Evolutionary conservation across 1,139 yeast species (phyloP), one percentile per base, ranked within the genome.

Genomic region (Hansenula sp.): DNA sequence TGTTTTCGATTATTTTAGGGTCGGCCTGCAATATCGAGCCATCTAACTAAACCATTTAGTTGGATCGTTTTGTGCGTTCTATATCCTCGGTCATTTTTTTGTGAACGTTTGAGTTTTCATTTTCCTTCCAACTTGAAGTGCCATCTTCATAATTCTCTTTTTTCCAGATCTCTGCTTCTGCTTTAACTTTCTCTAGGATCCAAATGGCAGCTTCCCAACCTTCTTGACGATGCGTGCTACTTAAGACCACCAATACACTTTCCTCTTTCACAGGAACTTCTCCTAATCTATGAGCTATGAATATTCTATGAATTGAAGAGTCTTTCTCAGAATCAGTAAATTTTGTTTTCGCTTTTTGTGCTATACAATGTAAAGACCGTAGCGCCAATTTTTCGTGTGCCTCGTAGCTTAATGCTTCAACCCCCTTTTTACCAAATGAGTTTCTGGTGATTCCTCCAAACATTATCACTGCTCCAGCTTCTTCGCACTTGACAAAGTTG

Each of bases 401-500:
- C 41, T 73, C 77, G 50, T 73, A 73, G 24, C 67, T 54, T 18
- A 74, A 58, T 15, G 61, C 55, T 1, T 46, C 47, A 13, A 74
- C 79, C 8, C 47, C 53, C 42, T 70, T 67, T 11, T 64, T 67
- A 31, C 65, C 69, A 52, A 72, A 68, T 21, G 57, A 57, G 53
- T 71, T 68, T 43, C 79, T 58, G 10, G 79, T 74, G 8, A 70
- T 71, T 1, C 79, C 79, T 6, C 71, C 73, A 58, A 74, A 74
- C 39, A 64, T 61, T 9, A 74, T 68, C 4, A 71, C 63, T 0
- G 78, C 79, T 2, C 79, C 79, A 0, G 77, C 73, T 13, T 55
- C 49, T 10, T 62, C 59, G 5, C 55, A 45, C 41, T 58, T 60
- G 15, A 61, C 68, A 47, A 61, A 66, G 7, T 59, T 54, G 3